Percentiles rank a stretch among this genome's conserved stretches.
Conservation (phyloP, 129 eudicot genomes). For the Dittrichia graveolens region DNA sequence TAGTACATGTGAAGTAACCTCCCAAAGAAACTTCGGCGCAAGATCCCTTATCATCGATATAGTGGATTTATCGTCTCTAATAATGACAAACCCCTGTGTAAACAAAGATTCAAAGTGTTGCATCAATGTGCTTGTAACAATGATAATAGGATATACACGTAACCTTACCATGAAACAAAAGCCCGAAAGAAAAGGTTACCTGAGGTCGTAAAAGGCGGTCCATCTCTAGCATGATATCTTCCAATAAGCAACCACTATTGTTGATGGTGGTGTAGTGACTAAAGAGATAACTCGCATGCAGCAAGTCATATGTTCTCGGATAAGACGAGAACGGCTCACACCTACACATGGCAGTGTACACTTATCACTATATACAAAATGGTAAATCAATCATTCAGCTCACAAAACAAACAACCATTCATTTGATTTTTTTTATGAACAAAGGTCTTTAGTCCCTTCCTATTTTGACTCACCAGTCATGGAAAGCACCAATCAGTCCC, state of each 20-base stretch:
- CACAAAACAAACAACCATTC: too few species aligned
- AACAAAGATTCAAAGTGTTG: constrained; percentile 9
- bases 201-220: constrained; percentile 91
- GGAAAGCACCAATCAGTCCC: constrained; percentile 84
- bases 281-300: constrained; percentile 78
- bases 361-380: constrained; percentile 9
- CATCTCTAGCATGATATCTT: constrained; percentile 94
- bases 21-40: constrained; percentile 86
- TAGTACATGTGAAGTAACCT: constrained; percentile 58
- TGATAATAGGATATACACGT: background rate
- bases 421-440: too few species aligned
- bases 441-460: too few species aligned
- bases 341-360: constrained; percentile 46
- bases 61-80: constrained; percentile 74
- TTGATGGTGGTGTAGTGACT: constrained; percentile 54
- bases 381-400: constrained; percentile 7
- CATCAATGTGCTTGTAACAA: background rate
- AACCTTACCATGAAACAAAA: background rate
- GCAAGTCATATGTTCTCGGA: constrained; percentile 84
- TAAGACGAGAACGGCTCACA: constrained; percentile 96
- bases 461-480: constrained; percentile 70
- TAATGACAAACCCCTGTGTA: constrained; percentile 70
- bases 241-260: constrained; percentile 67
- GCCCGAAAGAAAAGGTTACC: constrained; percentile 46
- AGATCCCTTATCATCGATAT: constrained; percentile 60